phyloP scores from a whole-genome alignment of 352 stramenopile genomes.

The Elongisporangium undulatum region DNA sequence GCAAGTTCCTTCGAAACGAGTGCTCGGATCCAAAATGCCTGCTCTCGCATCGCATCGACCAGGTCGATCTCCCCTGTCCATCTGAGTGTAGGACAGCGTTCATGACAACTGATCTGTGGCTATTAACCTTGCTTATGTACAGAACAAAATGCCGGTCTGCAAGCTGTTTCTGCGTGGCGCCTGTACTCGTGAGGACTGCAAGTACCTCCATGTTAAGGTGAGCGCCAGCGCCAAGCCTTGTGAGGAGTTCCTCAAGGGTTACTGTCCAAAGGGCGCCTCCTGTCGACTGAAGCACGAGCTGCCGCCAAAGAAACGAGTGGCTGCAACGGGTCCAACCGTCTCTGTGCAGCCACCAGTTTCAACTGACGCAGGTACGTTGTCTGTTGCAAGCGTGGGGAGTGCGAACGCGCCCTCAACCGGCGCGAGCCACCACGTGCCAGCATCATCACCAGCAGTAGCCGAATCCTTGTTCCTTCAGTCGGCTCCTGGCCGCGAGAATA shows the following conservation, averaged over 20 bases:
- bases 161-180: constrained; percentile 69
- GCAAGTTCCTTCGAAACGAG: constrained; percentile 65
- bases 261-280: constrained; percentile 44
- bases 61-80: constrained; percentile 31
- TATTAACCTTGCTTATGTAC: constrained; percentile 5
- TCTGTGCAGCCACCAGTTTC: neutral
- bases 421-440: neutral
- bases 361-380: constrained; percentile 6
- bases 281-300: constrained; percentile 67
- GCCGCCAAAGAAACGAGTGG: constrained; percentile 19
- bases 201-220: constrained; percentile 82
- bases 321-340: neutral
- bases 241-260: constrained; percentile 60
- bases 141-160: constrained; percentile 85
- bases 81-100: neutral
- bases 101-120: neutral
- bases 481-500: neutral
- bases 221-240: constrained; percentile 57
- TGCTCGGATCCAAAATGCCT: constrained; percentile 55
- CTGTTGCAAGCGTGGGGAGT: constrained; percentile 7
- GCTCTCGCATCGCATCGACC: constrained; percentile 69
- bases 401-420: neutral
- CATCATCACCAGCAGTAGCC: neutral
- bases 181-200: constrained; percentile 71
- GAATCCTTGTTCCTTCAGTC: neutral